phyloP scores from a whole-genome alignment of 2,329 filamentous ascomycete species.

The Podosphaera xanthii region DNA sequence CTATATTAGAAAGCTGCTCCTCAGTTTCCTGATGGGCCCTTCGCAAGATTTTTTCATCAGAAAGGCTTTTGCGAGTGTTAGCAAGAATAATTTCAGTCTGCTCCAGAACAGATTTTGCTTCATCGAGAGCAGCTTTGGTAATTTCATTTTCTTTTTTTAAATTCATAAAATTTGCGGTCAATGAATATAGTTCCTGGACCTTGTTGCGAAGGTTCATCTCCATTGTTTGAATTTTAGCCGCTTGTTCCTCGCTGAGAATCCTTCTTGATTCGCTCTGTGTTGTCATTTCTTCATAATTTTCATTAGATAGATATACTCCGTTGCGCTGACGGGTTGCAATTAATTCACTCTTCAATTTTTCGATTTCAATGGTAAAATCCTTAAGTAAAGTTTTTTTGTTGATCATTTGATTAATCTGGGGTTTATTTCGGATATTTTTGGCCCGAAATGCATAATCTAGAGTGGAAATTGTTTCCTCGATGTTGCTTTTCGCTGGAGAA shows the following conservation, averaged over 20 bases:
- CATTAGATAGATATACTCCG: conserved; percentile 78
- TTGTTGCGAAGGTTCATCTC: conserved; percentile 82
- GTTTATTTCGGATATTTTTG: conserved; percentile 97
- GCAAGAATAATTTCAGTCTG: conserved; percentile 70
- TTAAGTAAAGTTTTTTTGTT: conserved; percentile 80
- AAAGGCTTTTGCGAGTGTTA: conserved; percentile 51
- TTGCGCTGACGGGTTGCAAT: conserved; percentile 85
- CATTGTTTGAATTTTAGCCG: conserved; percentile 76
- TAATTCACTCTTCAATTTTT: conserved; percentile 81
- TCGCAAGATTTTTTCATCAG: conserved; percentile 57
- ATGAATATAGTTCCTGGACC: conserved; percentile 68
- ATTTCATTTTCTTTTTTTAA: conserved; percentile 78
- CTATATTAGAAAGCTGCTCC: conserved; percentile 47
- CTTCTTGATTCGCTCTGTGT: conserved; percentile 78
- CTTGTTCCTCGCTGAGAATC: conserved; percentile 80
- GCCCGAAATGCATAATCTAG: conserved; percentile 93
- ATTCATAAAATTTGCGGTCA: conserved; percentile 70
- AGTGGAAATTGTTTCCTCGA: conserved; percentile 96
- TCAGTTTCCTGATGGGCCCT: conserved; percentile 77
- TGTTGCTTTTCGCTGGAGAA: conserved; percentile 79
- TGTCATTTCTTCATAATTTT: conserved; percentile 75
- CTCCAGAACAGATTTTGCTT: conserved; percentile 60
- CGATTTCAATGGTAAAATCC: conserved; percentile 81
- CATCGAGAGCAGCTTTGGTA: conserved; percentile 47
- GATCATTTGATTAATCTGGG: conserved; percentile 76